Evolutionary conservation across 495 filamentous ascomycete genomes (phyloP), one percentile per base, ranked within the genome.

Genomic region (Tuber aestivum): DNA sequence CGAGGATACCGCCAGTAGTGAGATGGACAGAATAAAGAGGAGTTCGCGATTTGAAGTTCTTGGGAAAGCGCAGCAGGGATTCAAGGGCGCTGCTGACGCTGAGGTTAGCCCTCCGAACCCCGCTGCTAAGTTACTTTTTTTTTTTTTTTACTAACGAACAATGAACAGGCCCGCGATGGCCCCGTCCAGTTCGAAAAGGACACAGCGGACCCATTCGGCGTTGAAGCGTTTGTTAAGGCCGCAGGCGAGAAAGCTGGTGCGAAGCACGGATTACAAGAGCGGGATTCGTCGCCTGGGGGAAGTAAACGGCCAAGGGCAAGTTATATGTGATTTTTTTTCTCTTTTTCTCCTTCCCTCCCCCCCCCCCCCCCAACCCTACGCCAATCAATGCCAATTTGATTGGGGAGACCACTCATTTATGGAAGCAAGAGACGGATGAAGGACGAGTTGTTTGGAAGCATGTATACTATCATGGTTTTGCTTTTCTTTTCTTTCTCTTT

Each of bases 181-280:
- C 95, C 96, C 3, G 95, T 99, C n/a, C 93, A 97, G 83, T 99
- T 99, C 83, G 95, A 98, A 86, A 97, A 95, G 85, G 95, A 97
- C 78, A 86, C 84, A 9, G 88, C 86, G 5, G 88, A 97, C 85
- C 93, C 94, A 10, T 98, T 98, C 80, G 92, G 94, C 42, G 94
- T 98, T 75, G 93, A 97, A 80, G 92, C 91, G 81, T 96, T 99
- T 87, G 91, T 99, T 82, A 86, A 90, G 81, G 83, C 91, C 84
- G 85, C 89, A 76, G 82, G 86, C 1, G 83, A 82, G 27, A 83
- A 83, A 69, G 85, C 80, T 35, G 87, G 90, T 0, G 92, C 97
- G 83, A 90, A 94, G 72, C 96, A 92, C 84, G 96, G 94, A 5
- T 87, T 98, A 71, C 91, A 95, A 83, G 93, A 94, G 70, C 87